Evolutionary conservation across 352 stramenopile species (phyloP).

Genomic region (Vaucheria bursata): DNA sequence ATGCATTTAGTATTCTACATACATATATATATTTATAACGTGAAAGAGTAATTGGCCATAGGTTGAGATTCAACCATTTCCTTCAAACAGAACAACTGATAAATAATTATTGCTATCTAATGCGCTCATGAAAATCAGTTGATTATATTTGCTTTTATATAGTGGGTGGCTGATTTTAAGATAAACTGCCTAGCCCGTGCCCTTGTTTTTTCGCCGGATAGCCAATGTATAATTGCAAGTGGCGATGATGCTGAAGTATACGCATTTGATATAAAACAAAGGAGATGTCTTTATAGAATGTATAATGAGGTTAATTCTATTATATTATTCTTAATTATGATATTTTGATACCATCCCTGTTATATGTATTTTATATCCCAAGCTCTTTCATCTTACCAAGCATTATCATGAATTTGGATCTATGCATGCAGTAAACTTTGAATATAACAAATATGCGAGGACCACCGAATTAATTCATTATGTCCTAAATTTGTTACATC

Average conservation of each 20-base stretch:
- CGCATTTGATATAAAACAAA: conserved; percentile 77
- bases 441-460: neutral
- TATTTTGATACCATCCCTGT: neutral
- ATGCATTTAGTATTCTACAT: too few relatives aligned
- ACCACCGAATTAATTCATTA: neutral
- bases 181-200: conserved; percentile 82
- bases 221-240: conserved; percentile 76
- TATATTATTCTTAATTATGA: neutral
- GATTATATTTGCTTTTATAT: too few relatives aligned
- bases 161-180: conserved; percentile 84
- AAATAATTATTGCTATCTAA: too few relatives aligned
- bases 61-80: too few relatives aligned
- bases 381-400: neutral
- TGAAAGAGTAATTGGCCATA: too few relatives aligned
- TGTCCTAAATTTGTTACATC: too few relatives aligned
- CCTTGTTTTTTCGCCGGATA: conserved; percentile 78
- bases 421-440: neutral
- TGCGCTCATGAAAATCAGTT: too few relatives aligned
- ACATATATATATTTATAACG: too few relatives aligned
- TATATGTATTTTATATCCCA: neutral
- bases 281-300: conserved; percentile 59
- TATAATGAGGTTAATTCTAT: conserved; percentile 53
- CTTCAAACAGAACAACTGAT: too few relatives aligned
- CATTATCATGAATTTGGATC: neutral
- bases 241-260: conserved; percentile 91